Evolutionary conservation across 768 basidiomycete species (phyloP), one percentile per base, ranked within the genome.

Genomic region (Podaxis sp.): DNA sequence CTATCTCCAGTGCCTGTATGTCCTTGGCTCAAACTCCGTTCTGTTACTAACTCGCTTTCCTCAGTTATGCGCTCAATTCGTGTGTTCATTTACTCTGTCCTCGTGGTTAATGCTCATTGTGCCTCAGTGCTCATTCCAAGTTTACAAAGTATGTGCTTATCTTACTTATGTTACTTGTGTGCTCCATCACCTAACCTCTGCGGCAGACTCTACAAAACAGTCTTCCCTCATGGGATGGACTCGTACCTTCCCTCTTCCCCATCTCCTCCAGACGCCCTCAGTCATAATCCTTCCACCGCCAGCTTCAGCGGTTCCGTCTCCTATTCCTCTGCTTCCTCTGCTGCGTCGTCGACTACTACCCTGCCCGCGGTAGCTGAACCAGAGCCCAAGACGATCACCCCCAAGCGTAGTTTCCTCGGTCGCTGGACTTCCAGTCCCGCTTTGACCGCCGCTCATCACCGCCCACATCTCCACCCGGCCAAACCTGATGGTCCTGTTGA

Each of bases 1-100:
- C 36, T 91, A 91, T 68, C 65, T 91, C 6, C 89, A 90, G 65
- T 91, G 89, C 75, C 77, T 91, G 84, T 90, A 71, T 71, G 79
- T 79, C 7, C 63, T 61, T 50, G 18, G 14, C 48, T 51, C 54
- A 9, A 23, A 48, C 18, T 4, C 23, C 28, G 25, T 2, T 28
- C 14, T 48, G 61, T 59, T 35, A 7, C 50, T 65, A 10, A 61
- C n/a, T 32, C 36, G 50, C 37, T 37, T 4, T 14, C 38, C 47
- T 13, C 54, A 78, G 77, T 66, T 76, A 75, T 58, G 65, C 68
- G 4, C 70, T 89, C 50, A 89, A 88, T 65, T 87, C 77, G 85
- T 77, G 64, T 66, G 77, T 61, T 44, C 35, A 16, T 3, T 56
- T 21, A 48, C 2, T 6, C 46, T 38, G 18, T 6, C 23, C 14